phyloP scores from a whole-genome alignment of 768 basidiomycete species.

The Kondoa malvinella region DNA sequence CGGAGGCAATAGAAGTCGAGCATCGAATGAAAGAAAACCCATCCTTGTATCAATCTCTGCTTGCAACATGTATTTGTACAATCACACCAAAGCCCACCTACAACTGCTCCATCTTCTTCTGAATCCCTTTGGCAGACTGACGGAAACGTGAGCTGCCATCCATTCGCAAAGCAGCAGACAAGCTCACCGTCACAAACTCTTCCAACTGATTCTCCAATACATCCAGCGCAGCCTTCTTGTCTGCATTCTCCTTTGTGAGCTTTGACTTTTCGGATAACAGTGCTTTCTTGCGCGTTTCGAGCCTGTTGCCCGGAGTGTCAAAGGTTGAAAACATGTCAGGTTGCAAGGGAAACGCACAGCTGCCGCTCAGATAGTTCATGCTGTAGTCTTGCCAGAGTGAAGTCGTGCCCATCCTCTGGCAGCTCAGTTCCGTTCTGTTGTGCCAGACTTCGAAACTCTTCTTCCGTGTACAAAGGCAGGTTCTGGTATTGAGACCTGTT shows the following conservation, averaged over 20 bases:
- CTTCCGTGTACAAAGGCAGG: constrained; percentile 51
- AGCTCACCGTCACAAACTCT: constrained; percentile 24
- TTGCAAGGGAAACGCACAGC: constrained; percentile 41
- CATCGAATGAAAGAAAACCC: no score
- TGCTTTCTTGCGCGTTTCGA: constrained; percentile 37
- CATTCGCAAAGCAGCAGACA: no score
- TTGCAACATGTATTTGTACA: no score
- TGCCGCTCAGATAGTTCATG: constrained; percentile 79
- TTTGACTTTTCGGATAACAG: constrained; percentile 58
- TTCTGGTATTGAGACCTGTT: constrained; percentile 73
- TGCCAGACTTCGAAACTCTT: constrained; percentile 53
- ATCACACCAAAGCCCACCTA: not conserved
- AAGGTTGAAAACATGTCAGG: not conserved
- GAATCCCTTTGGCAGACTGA: not conserved
- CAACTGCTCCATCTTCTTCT: constrained; percentile 4
- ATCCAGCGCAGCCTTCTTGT: constrained; percentile 55
- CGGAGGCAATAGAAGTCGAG: no score
- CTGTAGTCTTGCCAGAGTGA: constrained; percentile 70
- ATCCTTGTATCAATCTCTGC: no score
- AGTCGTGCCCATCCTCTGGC: constrained; percentile 54
- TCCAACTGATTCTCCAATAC: constrained; percentile 62
- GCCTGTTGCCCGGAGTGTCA: not conserved
- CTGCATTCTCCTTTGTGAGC: constrained; percentile 58
- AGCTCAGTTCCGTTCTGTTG: constrained; percentile 49
- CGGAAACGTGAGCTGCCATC: no score